Percentiles rank a stretch among this genome's conserved stretches.
These are phyloP conservation scores for Boletus eberwhitei DNA, from an alignment of 768 basidiomycete genomes.

Conservation along the genomic window DNA sequence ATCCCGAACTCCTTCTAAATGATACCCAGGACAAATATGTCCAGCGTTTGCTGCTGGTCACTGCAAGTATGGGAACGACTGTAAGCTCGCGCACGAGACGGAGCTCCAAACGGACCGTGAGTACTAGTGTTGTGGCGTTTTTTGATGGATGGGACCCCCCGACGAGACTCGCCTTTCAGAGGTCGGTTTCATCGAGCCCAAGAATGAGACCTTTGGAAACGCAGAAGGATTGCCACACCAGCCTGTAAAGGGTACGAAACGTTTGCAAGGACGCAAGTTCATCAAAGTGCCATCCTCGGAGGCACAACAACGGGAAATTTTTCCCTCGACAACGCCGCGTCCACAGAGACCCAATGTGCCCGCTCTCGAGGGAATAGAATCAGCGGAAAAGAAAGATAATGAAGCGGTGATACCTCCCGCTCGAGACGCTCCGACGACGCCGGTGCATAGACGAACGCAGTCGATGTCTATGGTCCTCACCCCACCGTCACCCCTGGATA, in stretches of 20 bases:
- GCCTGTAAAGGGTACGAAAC: constrained; percentile 6
- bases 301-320: background rate
- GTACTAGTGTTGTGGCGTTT: constrained; percentile 1
- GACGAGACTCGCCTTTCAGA: background rate
- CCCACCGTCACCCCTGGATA: constrained; percentile 12
- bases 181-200: constrained; percentile 18
- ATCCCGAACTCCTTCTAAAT: background rate
- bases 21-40: constrained; percentile 23
- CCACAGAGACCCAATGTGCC: background rate
- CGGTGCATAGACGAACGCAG: constrained; percentile 24
- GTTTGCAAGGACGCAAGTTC: constrained; percentile 6
- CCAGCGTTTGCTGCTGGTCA: constrained; percentile 22
- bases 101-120: constrained; percentile 22
- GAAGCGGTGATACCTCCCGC: background rate
- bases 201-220: background rate
- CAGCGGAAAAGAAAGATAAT: background rate
- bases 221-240: background rate
- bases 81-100: constrained; percentile 30
- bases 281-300: constrained; percentile 3
- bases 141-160: background rate
- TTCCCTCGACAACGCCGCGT: background rate
- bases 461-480: constrained; percentile 26
- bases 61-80: constrained; percentile 28
- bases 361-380: background rate
- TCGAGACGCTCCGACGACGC: constrained; percentile 5